Evolutionary conservation across 2,329 filamentous ascomycete genomes (phyloP).

Genomic region (Neofusicoccum ribis): DNA sequence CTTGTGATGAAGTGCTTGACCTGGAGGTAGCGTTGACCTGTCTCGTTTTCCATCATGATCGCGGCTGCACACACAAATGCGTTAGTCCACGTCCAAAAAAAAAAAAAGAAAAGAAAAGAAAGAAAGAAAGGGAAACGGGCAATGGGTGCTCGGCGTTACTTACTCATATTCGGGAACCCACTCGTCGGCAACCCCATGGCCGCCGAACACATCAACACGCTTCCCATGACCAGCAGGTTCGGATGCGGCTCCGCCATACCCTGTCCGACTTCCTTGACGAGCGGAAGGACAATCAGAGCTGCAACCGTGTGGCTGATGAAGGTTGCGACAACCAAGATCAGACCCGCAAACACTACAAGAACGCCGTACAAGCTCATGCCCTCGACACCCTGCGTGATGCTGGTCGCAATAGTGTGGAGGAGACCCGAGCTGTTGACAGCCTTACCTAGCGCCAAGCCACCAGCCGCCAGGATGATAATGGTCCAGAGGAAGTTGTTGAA

Average conservation of each 20-base stretch:
- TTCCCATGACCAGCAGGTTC: constrained; percentile 92
- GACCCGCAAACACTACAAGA: constrained; percentile 75
- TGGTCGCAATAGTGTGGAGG: constrained; percentile 78
- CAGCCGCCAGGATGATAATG: constrained; percentile 96
- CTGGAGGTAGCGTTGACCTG: constrained; percentile 85
- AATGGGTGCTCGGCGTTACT: constrained; percentile 45
- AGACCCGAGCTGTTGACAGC: constrained; percentile 92
- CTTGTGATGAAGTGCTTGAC: constrained; percentile 94
- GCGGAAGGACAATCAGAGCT: constrained; percentile 87
- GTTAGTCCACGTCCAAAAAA: neutral
- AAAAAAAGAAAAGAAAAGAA: neutral
- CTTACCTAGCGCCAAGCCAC: constrained; percentile 88
- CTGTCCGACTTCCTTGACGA: constrained; percentile 82
- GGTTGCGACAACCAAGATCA: constrained; percentile 91
- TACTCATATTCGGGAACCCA: constrained; percentile 99
- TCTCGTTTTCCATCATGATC: constrained; percentile 92
- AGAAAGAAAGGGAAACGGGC: neutral
- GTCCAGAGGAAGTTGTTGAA: constrained; percentile 99
- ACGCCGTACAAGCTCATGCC: constrained; percentile 78
- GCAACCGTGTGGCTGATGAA: constrained; percentile 98
- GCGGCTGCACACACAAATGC: constrained; percentile 61
- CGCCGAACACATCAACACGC: constrained; percentile 95
- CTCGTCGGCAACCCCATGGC: constrained; percentile 95
- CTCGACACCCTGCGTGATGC: constrained; percentile 73
- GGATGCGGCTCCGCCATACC: constrained; percentile 88